phyloP scores from a whole-genome alignment of 345 rosid genomes.

The Camelina hispida region DNA sequence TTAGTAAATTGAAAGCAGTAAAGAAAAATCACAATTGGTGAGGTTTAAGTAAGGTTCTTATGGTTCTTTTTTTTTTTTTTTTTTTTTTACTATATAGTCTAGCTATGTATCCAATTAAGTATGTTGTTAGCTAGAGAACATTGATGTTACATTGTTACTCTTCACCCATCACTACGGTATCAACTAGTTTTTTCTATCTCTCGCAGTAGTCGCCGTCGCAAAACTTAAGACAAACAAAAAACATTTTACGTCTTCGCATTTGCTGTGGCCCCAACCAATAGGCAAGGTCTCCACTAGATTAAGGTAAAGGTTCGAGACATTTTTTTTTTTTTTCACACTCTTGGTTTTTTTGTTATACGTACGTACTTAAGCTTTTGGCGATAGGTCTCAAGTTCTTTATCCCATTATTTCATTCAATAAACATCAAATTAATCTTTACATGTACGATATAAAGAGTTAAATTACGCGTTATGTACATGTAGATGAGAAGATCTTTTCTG shows the following conservation, averaged over 20 bases:
- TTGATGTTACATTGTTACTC: background rate
- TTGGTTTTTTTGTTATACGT: conserved; percentile 6
- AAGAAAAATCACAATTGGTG: background rate
- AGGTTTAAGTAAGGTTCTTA: too few species aligned
- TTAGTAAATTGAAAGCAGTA: background rate
- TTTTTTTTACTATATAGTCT: too few species aligned
- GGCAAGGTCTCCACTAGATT: conserved; percentile 7
- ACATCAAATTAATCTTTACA: background rate
- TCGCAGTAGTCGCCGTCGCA: background rate
- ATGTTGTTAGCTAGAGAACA: too few species aligned
- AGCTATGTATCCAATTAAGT: too few species aligned
- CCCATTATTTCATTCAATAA: background rate
- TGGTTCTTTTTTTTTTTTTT: too few species aligned
- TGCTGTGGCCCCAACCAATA: too few species aligned
- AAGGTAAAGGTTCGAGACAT: background rate
- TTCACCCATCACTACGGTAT: background rate
- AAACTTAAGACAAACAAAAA: background rate
- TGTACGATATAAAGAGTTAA: background rate
- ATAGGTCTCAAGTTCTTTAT: background rate
- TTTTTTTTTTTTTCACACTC: background rate
- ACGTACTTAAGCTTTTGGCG: conserved; percentile 4
- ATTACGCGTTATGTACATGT: background rate
- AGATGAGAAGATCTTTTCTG: conserved; percentile 3
- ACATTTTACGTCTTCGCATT: background rate
- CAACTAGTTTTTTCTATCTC: background rate